Evolutionary conservation across 768 basidiomycete genomes (phyloP).

Genomic region (Paxillus rubicundulus): DNA sequence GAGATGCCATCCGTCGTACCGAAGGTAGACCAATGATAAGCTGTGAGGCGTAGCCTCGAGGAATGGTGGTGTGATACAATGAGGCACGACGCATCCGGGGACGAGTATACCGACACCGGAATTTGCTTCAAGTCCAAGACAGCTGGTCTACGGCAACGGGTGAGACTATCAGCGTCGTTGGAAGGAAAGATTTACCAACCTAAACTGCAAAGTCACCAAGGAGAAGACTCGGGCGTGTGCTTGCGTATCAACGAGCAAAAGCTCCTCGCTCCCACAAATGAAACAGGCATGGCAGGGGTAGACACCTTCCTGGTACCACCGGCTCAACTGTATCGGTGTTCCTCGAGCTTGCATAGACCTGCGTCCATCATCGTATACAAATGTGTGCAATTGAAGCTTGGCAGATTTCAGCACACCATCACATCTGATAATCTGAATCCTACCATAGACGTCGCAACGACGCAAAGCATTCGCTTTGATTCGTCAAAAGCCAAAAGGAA

Average conservation of each 20-base stretch:
- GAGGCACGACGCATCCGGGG: constrained; percentile 56
- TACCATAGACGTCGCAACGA: constrained; percentile 41
- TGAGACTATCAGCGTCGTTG: background rate
- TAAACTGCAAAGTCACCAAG: constrained; percentile 49
- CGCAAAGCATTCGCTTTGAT: constrained; percentile 39
- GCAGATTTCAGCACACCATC: background rate
- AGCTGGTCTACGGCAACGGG: constrained; percentile 38
- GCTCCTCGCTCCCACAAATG: constrained; percentile 49
- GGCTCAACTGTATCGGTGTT: constrained; percentile 36
- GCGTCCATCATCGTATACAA: constrained; percentile 46
- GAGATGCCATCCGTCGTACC: constrained; percentile 49
- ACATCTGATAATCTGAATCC: background rate
- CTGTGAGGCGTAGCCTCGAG: constrained; percentile 27
- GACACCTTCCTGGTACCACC: constrained; percentile 39
- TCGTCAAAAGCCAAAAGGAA: constrained; percentile 47
- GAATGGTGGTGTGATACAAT: constrained; percentile 31
- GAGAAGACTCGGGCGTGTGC: constrained; percentile 52
- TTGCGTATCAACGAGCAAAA: constrained; percentile 46
- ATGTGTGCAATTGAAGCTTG: constrained; percentile 43
- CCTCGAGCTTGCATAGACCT: constrained; percentile 41
- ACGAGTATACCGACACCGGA: constrained; percentile 39
- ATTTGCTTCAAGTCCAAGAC: constrained; percentile 36
- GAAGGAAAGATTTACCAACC: constrained; percentile 31
- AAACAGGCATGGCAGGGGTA: constrained; percentile 41
- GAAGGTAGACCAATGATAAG: constrained; percentile 57